Evolutionary conservation across 2,329 filamentous ascomycete genomes (phyloP), one percentile per base, ranked within the genome.

Genomic region (Colletotrichum euphorbiae): DNA sequence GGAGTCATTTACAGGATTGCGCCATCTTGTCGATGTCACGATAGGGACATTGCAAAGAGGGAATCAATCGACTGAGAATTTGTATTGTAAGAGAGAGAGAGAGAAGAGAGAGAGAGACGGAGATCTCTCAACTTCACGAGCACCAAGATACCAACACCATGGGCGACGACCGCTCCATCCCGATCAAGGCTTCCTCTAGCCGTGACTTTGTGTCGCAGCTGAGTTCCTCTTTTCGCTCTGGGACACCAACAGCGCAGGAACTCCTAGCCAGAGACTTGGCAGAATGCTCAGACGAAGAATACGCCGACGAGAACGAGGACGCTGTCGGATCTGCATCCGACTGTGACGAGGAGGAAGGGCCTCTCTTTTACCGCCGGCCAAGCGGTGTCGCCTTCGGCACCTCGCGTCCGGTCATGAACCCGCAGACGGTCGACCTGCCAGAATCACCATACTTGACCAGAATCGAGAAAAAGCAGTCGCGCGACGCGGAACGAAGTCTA

Each of bases 351-450:
- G 80, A 80, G 11, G 74, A 75, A 17, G 80, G 80, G n/a, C 84
- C 81, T 45, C 82, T 78, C 75, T 84, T 84, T 73, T 97, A 96
- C 80, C 89, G 92, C 62, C 87, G 93, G 51, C 93, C 93, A 1
- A 92, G 89, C 72, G 91, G 90, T 75, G 90, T 96, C 48, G 90
- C 91, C 33, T 92, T 88, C 68, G 91, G 91, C 12, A 90, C 90
- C 24, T 86, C 89, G 1, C 85, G 93, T 61, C 90, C 91, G 3
- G 87, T 91, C 4, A 84, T 97, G 67, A 86, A 93, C 28, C 88
- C 89, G 4, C 82, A 84, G 54, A 76, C 76, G 9, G 68, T 48
- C 21, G 65, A 57, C 11, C 38, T 38, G 43, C 67, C 80, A 13
- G 81, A 82, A 17, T 83, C 85, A 54, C 79, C 83, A 3, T 75